Evolutionary conservation across 768 basidiomycete species (phyloP).

Genomic region (Lanmaoa pseudosensibilis): DNA sequence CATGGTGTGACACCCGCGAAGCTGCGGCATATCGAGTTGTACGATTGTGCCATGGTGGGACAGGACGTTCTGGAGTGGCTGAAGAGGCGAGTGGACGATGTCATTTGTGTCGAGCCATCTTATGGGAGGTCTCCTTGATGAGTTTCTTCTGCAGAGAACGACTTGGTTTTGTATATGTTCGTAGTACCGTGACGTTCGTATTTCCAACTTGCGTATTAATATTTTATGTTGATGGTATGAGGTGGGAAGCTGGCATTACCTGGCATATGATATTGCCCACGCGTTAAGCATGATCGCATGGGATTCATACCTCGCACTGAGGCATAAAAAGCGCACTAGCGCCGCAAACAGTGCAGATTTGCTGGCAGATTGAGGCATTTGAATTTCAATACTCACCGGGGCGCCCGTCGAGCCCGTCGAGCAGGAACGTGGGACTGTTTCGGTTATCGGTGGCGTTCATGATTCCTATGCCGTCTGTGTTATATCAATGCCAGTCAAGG

Average conservation of each 20-base stretch:
- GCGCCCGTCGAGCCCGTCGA: neutral
- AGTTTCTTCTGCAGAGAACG: neutral
- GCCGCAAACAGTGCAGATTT: constrained; percentile 7
- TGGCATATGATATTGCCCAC: too few relatives aligned
- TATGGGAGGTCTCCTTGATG: constrained; percentile 41
- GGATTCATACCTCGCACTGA: neutral
- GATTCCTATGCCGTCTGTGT: too few relatives aligned
- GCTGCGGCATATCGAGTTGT: constrained; percentile 58
- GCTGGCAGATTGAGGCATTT: constrained; percentile 9
- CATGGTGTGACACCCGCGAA: constrained; percentile 52
- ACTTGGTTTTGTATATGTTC: constrained; percentile 8
- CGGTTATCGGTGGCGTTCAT: neutral
- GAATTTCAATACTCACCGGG: constrained; percentile 6
- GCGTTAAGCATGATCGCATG: neutral
- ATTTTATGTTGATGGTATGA: constrained; percentile 11
- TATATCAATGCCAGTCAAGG: too few relatives aligned
- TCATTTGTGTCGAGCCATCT: constrained; percentile 59
- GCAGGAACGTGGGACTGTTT: neutral
- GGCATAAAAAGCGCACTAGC: constrained; percentile 11
- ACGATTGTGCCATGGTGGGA: constrained; percentile 65
- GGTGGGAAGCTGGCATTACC: neutral
- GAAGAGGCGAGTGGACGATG: constrained; percentile 57
- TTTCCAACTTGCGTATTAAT: constrained; percentile 19
- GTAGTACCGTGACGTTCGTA: neutral
- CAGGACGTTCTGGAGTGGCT: constrained; percentile 73